Conservation (phyloP, 2,329 filamentous ascomycete species). For the Epichloe sibirici region DNA sequence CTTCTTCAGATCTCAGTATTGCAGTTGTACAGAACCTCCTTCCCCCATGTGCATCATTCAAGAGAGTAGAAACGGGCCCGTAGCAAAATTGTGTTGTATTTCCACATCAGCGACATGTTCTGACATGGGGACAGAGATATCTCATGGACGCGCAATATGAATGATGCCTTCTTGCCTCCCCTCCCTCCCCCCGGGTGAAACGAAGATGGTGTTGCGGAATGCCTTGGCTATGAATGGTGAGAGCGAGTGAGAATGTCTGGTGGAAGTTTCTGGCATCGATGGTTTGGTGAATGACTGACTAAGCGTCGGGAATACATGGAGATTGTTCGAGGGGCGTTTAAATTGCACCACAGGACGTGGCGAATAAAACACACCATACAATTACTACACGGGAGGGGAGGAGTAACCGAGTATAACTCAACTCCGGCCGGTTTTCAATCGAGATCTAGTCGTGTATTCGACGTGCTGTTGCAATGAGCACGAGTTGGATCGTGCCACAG, state of each 20-base stretch:
- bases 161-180: neutral
- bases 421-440: too few species aligned
- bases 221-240: neutral
- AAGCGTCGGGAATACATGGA: slow-evolving; percentile 29
- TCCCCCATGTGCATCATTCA: too few species aligned
- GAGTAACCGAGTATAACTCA: too few species aligned
- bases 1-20: too few species aligned
- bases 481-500: too few species aligned
- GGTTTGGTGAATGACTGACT: slow-evolving; percentile 48
- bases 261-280: slow-evolving; percentile 50
- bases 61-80: too few species aligned
- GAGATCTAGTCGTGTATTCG: too few species aligned
- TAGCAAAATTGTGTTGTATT: neutral
- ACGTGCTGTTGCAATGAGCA: too few species aligned
- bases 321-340: neutral
- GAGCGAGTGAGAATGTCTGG: slow-evolving; percentile 10
- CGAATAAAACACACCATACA: neutral
- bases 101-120: neutral
- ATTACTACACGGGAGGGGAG: too few species aligned
- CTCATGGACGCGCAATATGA: slow-evolving; percentile 1
- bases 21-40: too few species aligned
- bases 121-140: neutral
- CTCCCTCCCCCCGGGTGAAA: neutral
- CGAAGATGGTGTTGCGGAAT: neutral
- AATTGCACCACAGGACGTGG: neutral